Base-by-base conservation (phyloP, 176 grass and related monocot species). In the Juncus effusus region DNA sequence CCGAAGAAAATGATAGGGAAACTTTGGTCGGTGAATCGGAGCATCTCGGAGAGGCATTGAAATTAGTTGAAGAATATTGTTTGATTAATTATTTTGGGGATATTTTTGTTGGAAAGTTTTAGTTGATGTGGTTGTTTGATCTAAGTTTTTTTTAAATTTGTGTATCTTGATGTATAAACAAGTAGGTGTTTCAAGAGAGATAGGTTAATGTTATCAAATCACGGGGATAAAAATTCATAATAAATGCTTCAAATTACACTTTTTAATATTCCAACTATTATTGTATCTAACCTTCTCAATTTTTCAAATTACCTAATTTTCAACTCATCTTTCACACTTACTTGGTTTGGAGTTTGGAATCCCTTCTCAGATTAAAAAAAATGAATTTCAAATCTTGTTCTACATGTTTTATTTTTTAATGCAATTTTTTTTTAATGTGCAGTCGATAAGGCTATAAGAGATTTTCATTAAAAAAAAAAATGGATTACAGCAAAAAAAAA, bases 1-100 rank as follows among this genome's bases (percentile, higher is more conserved):
- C 95, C 86, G 1, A 93, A 76, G 69, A 73, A 86, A 77, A 69
- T 99, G 78, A 77, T 99, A 14, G 80, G 83, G 63, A 99, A 90
- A 73, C 59, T 99, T 19, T 84, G 86, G 86, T 69, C 83, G 35
- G 72, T 87, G 59, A 83, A 80, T 28, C 82, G 88, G 76, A 76
- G 78, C 65, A 16, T 81, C 59, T 60, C 55, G 40, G 84, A 87
- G 62, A 85, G 81, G 86, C 78, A 52, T 13, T 85, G 56, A 80
- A 15, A 40, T 49, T 50, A 37, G 37, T 6, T 78, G 45, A 69
- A 37, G 47, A 6, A 28, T 16, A 16, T 72, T 58, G 69, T 53
- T 72, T 72, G 54, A 45, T 58, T 8, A 47, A 72, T 72, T 57
- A 41, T 45, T 54, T 45, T 59, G 51, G 57, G 16, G 15, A 70